Evolutionary conservation across 1,284 basidiomycete genomes (phyloP), one percentile per base, ranked within the genome.

Genomic region (Wallemia ichthyophaga): DNA sequence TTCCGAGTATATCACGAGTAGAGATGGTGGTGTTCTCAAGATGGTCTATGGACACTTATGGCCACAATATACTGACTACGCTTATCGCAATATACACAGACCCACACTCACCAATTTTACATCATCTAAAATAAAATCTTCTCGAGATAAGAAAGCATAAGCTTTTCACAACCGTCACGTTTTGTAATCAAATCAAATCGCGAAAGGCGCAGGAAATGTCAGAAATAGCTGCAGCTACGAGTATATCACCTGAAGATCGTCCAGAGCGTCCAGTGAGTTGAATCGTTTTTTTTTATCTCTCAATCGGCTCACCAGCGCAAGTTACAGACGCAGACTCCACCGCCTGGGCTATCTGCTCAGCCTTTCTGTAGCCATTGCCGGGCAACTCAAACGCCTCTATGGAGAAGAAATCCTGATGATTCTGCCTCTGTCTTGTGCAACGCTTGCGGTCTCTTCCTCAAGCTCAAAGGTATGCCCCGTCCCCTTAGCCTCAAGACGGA

Each of bases 401-500:
- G 67, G 67, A 61, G 67, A 24, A 61, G 67, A 23, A 65, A 64
- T 27, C 37, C 37, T 11, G 64, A 66, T 56, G 64, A 64, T 59
- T 63, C 61, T 37, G 65, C 66, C 1, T 64, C 64, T 54, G 65
- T 66, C 33, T 61, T 67, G 21, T 68, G 67, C 62, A 68, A 68
- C 48, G 67, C 67, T 11, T 68, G 67, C 62, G 66, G 65, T 13
- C 62, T 68, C 17, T 67, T 67, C 60, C 65, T 65, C 60, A 68
- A 68, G 60, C 67, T 67, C 65, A 68, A 68, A 53, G 67, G 67
- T 2, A 60, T 62, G 1, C 65, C 67, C 3, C 61, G 67, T 25
- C 67, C 67, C 1, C 65, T 68, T 60, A 65, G 63, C 13, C 63
- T 68, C 59, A 68, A 68, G 56, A 68, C 67, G 26, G 66, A 68